Percentiles rank a stretch among this genome's conserved stretches.
Conservation (phyloP, 1,284 basidiomycete genomes). For the Papiliotrema flavescens region DNA sequence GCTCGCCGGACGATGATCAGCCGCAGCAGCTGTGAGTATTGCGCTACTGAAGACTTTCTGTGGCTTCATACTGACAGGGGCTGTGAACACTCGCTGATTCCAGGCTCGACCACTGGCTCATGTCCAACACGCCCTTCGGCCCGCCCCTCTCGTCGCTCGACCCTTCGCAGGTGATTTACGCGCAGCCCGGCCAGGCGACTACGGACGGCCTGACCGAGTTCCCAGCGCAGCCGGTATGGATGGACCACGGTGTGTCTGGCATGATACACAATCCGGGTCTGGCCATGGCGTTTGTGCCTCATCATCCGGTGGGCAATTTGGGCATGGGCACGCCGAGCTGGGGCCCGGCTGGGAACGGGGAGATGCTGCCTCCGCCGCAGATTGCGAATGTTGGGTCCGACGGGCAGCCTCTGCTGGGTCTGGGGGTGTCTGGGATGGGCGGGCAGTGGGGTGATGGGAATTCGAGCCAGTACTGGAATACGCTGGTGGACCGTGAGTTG, state of each 20-base stretch:
- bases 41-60: background rate
- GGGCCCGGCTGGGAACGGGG: background rate
- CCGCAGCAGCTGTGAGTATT: constrained; percentile 27
- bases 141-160: constrained; percentile 14
- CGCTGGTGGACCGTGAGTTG: constrained; percentile 33
- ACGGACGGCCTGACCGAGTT: background rate
- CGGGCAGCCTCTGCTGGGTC: background rate
- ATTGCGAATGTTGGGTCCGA: background rate
- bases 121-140: constrained; percentile 25
- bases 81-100: no score
- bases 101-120: constrained; percentile 35
- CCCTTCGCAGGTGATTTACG: background rate
- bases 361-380: constrained; percentile 2
- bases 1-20: constrained; percentile 30
- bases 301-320: background rate
- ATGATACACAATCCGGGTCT: background rate
- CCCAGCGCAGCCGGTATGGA: background rate
- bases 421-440: background rate
- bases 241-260: background rate
- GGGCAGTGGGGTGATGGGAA: constrained; percentile 20
- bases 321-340: background rate
- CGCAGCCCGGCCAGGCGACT: background rate
- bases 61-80: no score
- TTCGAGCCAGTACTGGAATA: constrained; percentile 33
- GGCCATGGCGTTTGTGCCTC: background rate